Evolutionary conservation across 768 basidiomycete genomes (phyloP).

Genomic region (Rhodosporidiobolus odoratus): DNA sequence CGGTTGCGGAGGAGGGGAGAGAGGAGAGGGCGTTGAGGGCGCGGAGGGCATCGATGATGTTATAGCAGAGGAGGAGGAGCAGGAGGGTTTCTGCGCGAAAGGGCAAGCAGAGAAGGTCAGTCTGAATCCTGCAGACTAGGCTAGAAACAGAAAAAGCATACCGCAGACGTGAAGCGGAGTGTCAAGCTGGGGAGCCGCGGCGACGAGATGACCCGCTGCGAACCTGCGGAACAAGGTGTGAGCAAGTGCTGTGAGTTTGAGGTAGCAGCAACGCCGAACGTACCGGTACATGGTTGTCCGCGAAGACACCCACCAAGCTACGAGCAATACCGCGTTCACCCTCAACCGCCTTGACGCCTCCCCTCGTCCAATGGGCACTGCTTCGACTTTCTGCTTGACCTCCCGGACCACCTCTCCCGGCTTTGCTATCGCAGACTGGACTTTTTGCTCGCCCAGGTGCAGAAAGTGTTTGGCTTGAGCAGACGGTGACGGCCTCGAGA

Average conservation of each 20-base stretch:
- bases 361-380: constrained; percentile 27
- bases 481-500: neutral
- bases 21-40: constrained; percentile 27
- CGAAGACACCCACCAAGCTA: constrained; percentile 31
- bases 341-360: constrained; percentile 25
- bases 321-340: constrained; percentile 29
- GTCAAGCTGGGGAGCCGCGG: constrained; percentile 19
- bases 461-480: constrained; percentile 2
- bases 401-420: constrained; percentile 6
- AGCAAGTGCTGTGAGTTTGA: neutral
- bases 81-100: constrained; percentile 26
- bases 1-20: constrained; percentile 14
- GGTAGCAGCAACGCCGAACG: neutral
- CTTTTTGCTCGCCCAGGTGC: neutral
- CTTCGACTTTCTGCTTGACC: constrained; percentile 27
- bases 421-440: neutral
- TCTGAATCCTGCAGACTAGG: rapidly evolving
- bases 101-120: neutral
- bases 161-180: constrained; percentile 28
- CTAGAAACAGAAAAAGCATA: neutral
- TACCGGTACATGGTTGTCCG: constrained; percentile 24
- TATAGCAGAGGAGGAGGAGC: constrained; percentile 31
- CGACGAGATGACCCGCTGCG: constrained; percentile 28
- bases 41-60: constrained; percentile 34
- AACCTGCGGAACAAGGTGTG: neutral